These are phyloP conservation scores for Cladosporium austrohemisphaericum DNA, from an alignment of 2,329 filamentous ascomycete species.

Conservation along the genomic window DNA sequence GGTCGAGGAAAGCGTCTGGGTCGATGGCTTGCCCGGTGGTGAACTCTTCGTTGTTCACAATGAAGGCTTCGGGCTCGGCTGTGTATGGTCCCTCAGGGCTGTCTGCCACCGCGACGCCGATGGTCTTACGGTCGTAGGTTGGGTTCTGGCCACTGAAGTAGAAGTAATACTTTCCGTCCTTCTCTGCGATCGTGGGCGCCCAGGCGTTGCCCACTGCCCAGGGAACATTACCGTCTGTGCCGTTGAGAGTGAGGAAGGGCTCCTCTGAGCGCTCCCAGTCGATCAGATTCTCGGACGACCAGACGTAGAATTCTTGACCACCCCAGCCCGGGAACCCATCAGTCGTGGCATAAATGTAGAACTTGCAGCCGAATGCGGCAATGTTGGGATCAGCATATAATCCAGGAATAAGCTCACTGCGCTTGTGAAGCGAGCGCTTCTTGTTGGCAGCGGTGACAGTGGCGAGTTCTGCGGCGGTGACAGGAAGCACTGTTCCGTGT, in stretches of 20 bases:
- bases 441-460: conserved; percentile 7
- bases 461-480: conserved; percentile 46
- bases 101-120: conserved; percentile 27
- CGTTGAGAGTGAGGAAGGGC: conserved; percentile 46
- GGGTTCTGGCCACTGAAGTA: conserved; percentile 32
- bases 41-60: conserved; percentile 26
- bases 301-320: conserved; percentile 47
- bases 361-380: conserved; percentile 41
- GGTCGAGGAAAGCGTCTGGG: conserved; percentile 26
- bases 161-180: conserved; percentile 29
- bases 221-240: conserved; percentile 40
- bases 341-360: conserved; percentile 49
- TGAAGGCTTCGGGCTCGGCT: conserved; percentile 25
- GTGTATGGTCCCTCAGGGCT: conserved; percentile 27
- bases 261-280: conserved; percentile 41
- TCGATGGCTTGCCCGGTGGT: conserved; percentile 29
- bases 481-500: conserved; percentile 52
- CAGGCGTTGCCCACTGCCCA: conserved; percentile 38
- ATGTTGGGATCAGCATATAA: conserved; percentile 47
- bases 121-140: conserved; percentile 27
- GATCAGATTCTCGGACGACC: conserved; percentile 45
- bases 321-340: conserved; percentile 47
- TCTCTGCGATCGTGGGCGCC: conserved; percentile 28
- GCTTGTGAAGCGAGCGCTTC: conserved; percentile 13
- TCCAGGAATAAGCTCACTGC: conserved; percentile 20